Evolutionary conservation across 2,329 filamentous ascomycete genomes (phyloP), one percentile per base, ranked within the genome.

Genomic region (Colletotrichum brevisporum): DNA sequence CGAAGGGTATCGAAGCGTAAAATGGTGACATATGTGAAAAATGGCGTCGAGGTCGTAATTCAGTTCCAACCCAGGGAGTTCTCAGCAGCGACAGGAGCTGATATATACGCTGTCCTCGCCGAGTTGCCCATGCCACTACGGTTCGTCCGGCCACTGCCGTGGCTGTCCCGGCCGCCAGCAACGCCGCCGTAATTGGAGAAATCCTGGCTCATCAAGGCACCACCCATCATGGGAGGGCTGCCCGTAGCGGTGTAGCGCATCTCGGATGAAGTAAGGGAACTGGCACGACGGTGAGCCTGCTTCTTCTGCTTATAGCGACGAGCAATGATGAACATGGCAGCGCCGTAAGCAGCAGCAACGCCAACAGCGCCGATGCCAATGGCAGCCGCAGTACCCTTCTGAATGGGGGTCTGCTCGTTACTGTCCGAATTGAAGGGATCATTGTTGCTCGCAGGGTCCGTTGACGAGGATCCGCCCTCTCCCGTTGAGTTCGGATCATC

Each of bases 51-150:
- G 70, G 71, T 79, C 78, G 75, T 80, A 71, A 64, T 74, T 90
- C 87, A 98, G 85, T 97, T 97, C 95, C 95, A 98, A 76, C 95
- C 95, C 73, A 98, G 88, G 59, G 94, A 97, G 86, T 98, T 98
- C 84, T 97, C 94, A 4, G 94, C 92, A 80, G 95, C 95, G 72
- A 97, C 92, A 4, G 95, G 95, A 41, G 94, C 93, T 71, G 93
- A 97, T 78, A 98, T 97, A 81, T 91, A 85, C 51, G 86, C 86
- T 4, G 86, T 89, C 55, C 88, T 84, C 24, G 81, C 86, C 47
- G 86, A 89, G 79, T 84, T 84, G 74, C 82, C 82, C 78, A 82
- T 84, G 61, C 83, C 85, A 74, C 85, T 85, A 66, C 83, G 80
- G 59, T 83, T 84, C 9, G 66, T 69, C 6, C 51, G 62, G 70